phyloP scores from a whole-genome alignment of 352 stramenopile species.

The Hyaloperonospora brassicae region DNA sequence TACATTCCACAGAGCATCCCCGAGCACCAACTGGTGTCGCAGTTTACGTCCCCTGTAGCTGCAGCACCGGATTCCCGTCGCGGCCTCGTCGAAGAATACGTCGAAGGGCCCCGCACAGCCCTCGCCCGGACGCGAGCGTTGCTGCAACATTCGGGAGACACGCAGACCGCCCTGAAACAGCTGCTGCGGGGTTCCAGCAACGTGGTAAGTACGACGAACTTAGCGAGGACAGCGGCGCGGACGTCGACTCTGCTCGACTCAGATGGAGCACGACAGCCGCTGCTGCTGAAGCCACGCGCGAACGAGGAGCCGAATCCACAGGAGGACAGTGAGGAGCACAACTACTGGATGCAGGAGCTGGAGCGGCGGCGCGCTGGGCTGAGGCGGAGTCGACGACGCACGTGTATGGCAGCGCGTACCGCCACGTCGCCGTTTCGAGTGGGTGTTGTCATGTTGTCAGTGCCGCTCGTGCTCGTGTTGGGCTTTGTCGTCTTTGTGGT shows the following conservation, averaged over 20 bases:
- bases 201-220: constrained; percentile 6
- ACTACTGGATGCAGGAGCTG: constrained; percentile 74
- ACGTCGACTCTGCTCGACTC: no score
- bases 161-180: constrained; percentile 30
- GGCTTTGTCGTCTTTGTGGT: constrained; percentile 53
- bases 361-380: constrained; percentile 39
- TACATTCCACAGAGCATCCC: constrained; percentile 70
- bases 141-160: constrained; percentile 21
- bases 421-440: constrained; percentile 46
- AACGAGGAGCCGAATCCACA: constrained; percentile 29
- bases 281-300: constrained; percentile 25
- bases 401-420: constrained; percentile 32
- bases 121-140: constrained; percentile 20
- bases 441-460: constrained; percentile 59
- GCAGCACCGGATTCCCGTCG: constrained; percentile 1
- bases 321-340: constrained; percentile 39
- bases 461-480: constrained; percentile 51
- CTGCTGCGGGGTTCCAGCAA: constrained; percentile 22
- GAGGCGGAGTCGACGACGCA: constrained; percentile 26
- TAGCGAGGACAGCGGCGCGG: no score
- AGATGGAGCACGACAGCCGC: constrained; percentile 11
- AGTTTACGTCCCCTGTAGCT: constrained; percentile 44
- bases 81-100: constrained; percentile 25
- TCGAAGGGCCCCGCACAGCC: constrained; percentile 20
- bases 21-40: constrained; percentile 55